Evolutionary conservation across 306 rosid species (phyloP).

Genomic region (Vigna radiata): DNA sequence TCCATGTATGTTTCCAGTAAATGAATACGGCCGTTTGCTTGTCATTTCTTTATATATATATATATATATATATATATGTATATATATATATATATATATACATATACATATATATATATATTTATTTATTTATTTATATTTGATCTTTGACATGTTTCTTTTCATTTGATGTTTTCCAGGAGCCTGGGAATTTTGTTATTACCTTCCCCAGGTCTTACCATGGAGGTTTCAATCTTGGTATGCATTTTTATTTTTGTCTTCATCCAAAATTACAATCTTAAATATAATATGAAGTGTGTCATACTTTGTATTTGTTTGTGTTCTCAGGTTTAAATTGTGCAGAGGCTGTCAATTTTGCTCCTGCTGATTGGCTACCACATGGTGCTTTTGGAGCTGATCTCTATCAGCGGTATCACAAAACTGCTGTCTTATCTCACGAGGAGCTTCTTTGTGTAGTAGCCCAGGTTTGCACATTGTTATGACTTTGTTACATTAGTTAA

Average conservation of each 20-base stretch:
- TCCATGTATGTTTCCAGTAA: slow-evolving; percentile 40
- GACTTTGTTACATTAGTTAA: slow-evolving; percentile 23
- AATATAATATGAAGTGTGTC: slow-evolving; percentile 26
- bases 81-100: slow-evolving; percentile 12
- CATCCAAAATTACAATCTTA: slow-evolving; percentile 39
- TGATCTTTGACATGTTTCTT: slow-evolving; percentile 32
- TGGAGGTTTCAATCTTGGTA: slow-evolving; percentile 99
- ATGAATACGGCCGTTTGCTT: slow-evolving; percentile 26
- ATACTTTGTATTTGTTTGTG: slow-evolving; percentile 37
- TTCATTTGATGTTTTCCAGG: slow-evolving; percentile 61
- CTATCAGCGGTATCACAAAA: slow-evolving; percentile 81
- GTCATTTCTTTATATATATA: slow-evolving; percentile 23
- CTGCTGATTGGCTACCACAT: slow-evolving; percentile 98
- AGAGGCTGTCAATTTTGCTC: slow-evolving; percentile 99
- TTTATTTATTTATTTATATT: too few relatives aligned
- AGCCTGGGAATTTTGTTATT: slow-evolving; percentile 96
- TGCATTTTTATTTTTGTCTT: slow-evolving; percentile 41
- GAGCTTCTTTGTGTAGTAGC: slow-evolving; percentile 94
- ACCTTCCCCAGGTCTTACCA: slow-evolving; percentile 97
- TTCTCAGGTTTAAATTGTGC: slow-evolving; percentile 94
- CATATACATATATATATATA: slow-evolving; percentile 4
- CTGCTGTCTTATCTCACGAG: slow-evolving; percentile 94
- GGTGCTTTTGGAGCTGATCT: slow-evolving; percentile 96
- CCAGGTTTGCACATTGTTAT: slow-evolving; percentile 65
- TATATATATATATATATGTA: slow-evolving; percentile 22